phyloP scores from a whole-genome alignment of 2,329 filamentous ascomycete species.

The Ophiostoma sp. region DNA sequence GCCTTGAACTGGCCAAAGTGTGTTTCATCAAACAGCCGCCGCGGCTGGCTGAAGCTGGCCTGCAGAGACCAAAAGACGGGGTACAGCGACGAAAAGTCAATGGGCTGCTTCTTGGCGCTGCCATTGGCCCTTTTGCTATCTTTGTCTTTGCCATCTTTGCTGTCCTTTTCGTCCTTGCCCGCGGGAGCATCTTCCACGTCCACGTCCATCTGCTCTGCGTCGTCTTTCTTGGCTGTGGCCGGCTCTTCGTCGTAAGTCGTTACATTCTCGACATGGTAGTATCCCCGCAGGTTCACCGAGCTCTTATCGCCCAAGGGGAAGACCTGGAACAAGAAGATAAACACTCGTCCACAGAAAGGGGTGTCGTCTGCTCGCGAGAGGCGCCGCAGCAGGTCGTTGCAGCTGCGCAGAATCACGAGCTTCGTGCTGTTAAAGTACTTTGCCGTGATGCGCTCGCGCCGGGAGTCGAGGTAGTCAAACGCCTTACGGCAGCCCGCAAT shows the following conservation, averaged over 20 bases:
- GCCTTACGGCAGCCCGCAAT: slow-evolving; percentile 85
- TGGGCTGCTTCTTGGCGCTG: slow-evolving; percentile 40
- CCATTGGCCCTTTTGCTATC: slow-evolving; percentile 31
- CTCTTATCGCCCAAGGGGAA: slow-evolving; percentile 96
- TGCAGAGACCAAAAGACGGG: slow-evolving; percentile 93
- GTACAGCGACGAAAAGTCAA: slow-evolving; percentile 60
- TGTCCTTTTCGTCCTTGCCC: neutral
- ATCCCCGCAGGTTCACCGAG: slow-evolving; percentile 90
- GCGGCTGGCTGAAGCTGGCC: slow-evolving; percentile 84
- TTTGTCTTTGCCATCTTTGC: neutral
- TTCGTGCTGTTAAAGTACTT: slow-evolving; percentile 77
- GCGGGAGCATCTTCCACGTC: slow-evolving; percentile 29
- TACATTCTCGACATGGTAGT: slow-evolving; percentile 93
- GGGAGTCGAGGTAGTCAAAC: slow-evolving; percentile 92
- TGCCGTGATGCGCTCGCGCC: slow-evolving; percentile 80
- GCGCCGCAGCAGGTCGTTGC: slow-evolving; percentile 89
- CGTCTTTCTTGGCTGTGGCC: slow-evolving; percentile 26
- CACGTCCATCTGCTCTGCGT: slow-evolving; percentile 27
- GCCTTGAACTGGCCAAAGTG: slow-evolving; percentile 77
- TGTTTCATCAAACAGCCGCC: slow-evolving; percentile 66
- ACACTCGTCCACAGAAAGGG: slow-evolving; percentile 93
- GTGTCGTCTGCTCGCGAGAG: slow-evolving; percentile 95
- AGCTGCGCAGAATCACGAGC: slow-evolving; percentile 83
- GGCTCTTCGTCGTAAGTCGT: slow-evolving; percentile 68
- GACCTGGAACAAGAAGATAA: slow-evolving; percentile 97